Evolutionary conservation across 106 monocot genomes (phyloP).

Genomic region (Narthecium ossifragum): DNA sequence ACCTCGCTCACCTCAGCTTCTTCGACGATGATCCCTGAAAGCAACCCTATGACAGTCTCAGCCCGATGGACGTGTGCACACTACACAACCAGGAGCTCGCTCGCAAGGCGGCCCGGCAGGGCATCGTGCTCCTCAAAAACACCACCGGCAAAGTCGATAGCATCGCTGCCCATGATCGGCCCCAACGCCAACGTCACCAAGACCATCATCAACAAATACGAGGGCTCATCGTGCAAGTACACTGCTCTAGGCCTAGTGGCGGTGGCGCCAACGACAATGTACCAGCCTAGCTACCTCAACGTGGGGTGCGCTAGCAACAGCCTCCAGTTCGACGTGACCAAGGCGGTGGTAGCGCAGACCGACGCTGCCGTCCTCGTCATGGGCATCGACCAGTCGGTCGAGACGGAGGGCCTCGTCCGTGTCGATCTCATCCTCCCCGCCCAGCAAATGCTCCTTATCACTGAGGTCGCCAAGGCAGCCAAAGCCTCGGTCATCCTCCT

Average conservation of each 20-base stretch:
- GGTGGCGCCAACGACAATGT: slow-evolving; percentile 23
- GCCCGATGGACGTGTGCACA: slow-evolving; percentile 79
- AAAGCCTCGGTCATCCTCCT: too few species aligned
- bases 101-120: slow-evolving; percentile 80
- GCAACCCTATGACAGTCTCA: slow-evolving; percentile 53
- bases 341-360: slow-evolving; percentile 45
- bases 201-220: slow-evolving; percentile 72
- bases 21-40: slow-evolving; percentile 77
- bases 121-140: slow-evolving; percentile 93
- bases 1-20: slow-evolving; percentile 74
- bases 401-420: slow-evolving; percentile 68
- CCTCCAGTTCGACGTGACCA: slow-evolving; percentile 56
- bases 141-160: slow-evolving; percentile 20
- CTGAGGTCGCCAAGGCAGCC: too few species aligned
- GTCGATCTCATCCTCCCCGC: slow-evolving; percentile 62
- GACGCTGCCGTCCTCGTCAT: slow-evolving; percentile 75
- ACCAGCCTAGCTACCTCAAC: slow-evolving; percentile 51
- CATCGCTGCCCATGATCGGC: slow-evolving; percentile 74
- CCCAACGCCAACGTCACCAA: too few species aligned
- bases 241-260: slow-evolving; percentile 72
- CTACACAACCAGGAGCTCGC: slow-evolving; percentile 65
- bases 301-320: slow-evolving; percentile 46
- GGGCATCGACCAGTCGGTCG: slow-evolving; percentile 77
- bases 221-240: slow-evolving; percentile 76
- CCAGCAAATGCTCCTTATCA: slow-evolving; percentile 56